Conservation (phyloP, 345 rosid species). For the Pelargonium nanum region DNA sequence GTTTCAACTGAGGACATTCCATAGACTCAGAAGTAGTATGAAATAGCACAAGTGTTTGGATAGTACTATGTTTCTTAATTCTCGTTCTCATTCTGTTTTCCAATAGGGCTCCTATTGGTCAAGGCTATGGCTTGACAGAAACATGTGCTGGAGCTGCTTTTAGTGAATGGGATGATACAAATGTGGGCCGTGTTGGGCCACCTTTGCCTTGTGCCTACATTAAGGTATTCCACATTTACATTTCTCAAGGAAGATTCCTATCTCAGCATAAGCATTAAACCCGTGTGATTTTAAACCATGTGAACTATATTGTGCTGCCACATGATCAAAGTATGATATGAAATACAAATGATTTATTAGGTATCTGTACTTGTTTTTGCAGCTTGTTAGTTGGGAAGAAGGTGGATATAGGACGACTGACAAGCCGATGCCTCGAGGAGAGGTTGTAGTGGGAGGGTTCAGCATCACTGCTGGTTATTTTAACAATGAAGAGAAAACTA, state of each 20-base stretch:
- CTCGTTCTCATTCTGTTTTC: slow-evolving; percentile 1
- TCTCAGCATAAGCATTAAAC: neutral
- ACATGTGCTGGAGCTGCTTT: slow-evolving; percentile 86
- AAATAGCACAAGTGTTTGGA: neutral
- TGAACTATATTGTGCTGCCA: neutral
- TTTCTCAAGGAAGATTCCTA: neutral
- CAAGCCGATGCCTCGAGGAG: slow-evolving; percentile 92
- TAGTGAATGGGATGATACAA: slow-evolving; percentile 61
- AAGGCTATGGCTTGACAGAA: slow-evolving; percentile 94
- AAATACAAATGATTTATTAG: neutral
- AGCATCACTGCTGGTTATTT: slow-evolving; percentile 77
- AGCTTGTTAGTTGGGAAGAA: slow-evolving; percentile 92
- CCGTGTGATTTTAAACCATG: neutral
- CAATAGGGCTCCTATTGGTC: slow-evolving; percentile 70
- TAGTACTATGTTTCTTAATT: neutral
- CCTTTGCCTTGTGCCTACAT: slow-evolving; percentile 71
- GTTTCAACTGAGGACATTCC: no score
- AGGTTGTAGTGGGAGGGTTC: slow-evolving; percentile 71
- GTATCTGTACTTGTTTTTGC: slow-evolving; percentile 16
- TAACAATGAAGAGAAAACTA: slow-evolving; percentile 60
- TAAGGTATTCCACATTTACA: slow-evolving; percentile 39
- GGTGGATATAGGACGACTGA: slow-evolving; percentile 64
- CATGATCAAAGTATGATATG: neutral
- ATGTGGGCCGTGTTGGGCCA: slow-evolving; percentile 85
- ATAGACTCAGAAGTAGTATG: neutral